phyloP scores from a whole-genome alignment of 306 rosid genomes.

The Prunus fruticosa region DNA sequence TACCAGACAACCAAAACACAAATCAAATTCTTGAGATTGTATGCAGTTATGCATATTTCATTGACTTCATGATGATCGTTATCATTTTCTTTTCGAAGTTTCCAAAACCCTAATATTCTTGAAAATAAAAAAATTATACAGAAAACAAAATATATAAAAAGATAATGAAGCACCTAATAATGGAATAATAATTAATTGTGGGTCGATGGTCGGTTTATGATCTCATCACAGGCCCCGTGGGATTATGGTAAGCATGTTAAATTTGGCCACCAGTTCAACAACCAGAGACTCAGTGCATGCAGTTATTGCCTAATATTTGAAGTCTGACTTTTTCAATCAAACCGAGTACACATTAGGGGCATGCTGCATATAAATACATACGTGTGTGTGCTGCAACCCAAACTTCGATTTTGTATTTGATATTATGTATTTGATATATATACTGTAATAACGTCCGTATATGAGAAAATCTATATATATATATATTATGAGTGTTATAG shows the following conservation, averaged over 20 bases:
- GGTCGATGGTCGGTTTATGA: background rate
- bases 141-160: no score
- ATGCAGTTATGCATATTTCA: background rate
- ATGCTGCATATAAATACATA: background rate
- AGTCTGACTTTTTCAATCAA: background rate
- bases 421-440: background rate
- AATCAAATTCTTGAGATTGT: background rate
- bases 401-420: background rate
- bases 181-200: background rate
- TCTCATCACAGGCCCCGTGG: background rate
- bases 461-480: background rate
- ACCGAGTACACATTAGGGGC: background rate
- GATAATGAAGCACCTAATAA: no score
- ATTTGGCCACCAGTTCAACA: background rate
- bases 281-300: background rate
- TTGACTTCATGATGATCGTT: background rate
- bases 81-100: background rate
- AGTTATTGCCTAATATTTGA: background rate
- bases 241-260: background rate
- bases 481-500: background rate
- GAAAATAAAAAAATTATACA: no score
- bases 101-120: background rate
- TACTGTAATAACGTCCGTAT: background rate
- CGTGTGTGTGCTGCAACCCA: background rate
- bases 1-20: constrained; percentile 7